Base-by-base conservation (phyloP, 345 rosid genomes). In the Gossypium thurberi region DNA sequence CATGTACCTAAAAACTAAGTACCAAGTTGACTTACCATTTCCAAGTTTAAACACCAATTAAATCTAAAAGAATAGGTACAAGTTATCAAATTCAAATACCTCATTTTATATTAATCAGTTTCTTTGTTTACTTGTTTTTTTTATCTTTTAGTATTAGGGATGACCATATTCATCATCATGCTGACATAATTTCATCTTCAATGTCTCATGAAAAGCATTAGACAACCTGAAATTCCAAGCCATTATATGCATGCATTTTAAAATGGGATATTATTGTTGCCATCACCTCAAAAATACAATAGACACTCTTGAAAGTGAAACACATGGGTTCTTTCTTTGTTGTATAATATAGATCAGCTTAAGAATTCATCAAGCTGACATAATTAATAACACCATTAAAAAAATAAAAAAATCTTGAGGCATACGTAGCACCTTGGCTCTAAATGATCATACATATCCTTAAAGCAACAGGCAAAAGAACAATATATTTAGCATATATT, bases 111-210 rank as follows among this genome's bases (percentile, higher is more conserved):
- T 10, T 56, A 56, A 21, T 25, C 28, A 56, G 10, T 10, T 20
- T 56, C 6, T 21, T 21, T 28, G 5, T 28, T 28, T 28, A 1
- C 10, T 5, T 60, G 2, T 12, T 6, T 13, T 14, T 4, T 42
- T 42, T 4, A n/a, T 9, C 12, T n/a, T 64, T 20, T 4, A 64
- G 3, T 18, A 10, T 6, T n/a, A 47, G 42, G 25, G 71, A 21
- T 58, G 10, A n/a, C 23, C 74, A 43, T 43, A 71, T 40, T 4
- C 74, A 42, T 71, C 65, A 71, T 71, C 74, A 58, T 40, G 65
- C 53, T 71, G 43, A 71, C 74, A 58, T 23, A 71, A 58, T 42
- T 23, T 33, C 40, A 33, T 33, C 7, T 33, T 33, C 40, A 33
- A 33, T 33, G 6, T 4, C 40, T 33, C 7, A 33, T 33, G 40